These are phyloP conservation scores for Oryza meyeriana DNA, from an alignment of 176 grass and related monocot genomes.

Conservation along the genomic window DNA sequence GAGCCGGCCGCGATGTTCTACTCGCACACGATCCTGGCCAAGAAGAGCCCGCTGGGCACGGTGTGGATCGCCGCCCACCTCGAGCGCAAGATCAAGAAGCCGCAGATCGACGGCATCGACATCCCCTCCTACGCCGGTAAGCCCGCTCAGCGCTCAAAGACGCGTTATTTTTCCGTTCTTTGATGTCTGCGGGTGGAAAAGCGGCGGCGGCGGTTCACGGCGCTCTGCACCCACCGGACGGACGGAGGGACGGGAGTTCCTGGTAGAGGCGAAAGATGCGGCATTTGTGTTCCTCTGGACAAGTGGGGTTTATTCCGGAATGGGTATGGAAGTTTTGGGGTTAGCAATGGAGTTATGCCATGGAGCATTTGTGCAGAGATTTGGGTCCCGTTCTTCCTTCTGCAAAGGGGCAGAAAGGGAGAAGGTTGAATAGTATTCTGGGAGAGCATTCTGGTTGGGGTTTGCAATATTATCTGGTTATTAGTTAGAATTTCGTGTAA, in stretches of 20 bases:
- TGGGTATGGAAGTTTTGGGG: not conserved
- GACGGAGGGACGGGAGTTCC: too few relatives aligned
- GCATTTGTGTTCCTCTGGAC: not conserved
- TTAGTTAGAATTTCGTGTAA: not conserved
- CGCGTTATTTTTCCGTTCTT: not conserved
- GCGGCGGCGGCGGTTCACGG: not conserved
- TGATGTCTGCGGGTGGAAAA: not conserved
- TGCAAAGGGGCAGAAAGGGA: not conserved
- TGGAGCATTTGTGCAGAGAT: not conserved
- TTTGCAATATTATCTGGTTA: not conserved
- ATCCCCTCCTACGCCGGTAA: slow-evolving; percentile 65
- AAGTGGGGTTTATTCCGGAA: not conserved
- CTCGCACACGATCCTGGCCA: slow-evolving; percentile 75
- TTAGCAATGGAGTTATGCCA: not conserved
- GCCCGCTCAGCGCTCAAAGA: not conserved
- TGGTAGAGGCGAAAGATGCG: not conserved
- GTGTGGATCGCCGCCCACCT: slow-evolving; percentile 97
- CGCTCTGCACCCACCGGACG: too few relatives aligned
- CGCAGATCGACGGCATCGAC: slow-evolving; percentile 75
- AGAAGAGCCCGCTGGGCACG: slow-evolving; percentile 64
- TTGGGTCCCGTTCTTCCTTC: not conserved
- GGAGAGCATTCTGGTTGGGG: not conserved
- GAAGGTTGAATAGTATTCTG: too few relatives aligned
- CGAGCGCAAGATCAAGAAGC: slow-evolving; percentile 84
- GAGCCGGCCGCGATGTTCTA: slow-evolving; percentile 61